Base-by-base conservation (phyloP, 345 rosid species). In the Gossypium mustelinum region DNA sequence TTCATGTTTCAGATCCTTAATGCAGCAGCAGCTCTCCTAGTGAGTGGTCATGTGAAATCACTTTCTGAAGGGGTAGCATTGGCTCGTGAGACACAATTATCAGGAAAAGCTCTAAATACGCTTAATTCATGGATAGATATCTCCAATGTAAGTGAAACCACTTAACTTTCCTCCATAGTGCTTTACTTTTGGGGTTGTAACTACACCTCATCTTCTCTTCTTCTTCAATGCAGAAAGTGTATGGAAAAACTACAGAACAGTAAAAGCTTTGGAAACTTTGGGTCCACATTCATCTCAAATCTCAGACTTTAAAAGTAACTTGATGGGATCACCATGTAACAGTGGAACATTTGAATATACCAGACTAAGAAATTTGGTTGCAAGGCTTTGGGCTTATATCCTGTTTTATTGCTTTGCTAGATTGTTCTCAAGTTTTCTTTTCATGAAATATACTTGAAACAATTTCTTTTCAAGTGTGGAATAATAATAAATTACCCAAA, bases 21-120 rank as follows among this genome's bases (percentile, higher is more conserved):
- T 78, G 94, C 99, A 76, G 99, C 97, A 17, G 97, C 98, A 12
- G 94, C 98, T 61, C 92, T 93, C 12, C 68, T 89, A 67, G 98
- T 96, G 11, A 78, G 91, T 66, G 85, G 89, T 63, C 68, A 12
- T 59, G 96, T 83, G 44, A 70, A 77, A n/a, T 84, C 89, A 11
- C 82, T 93, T 22, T 86, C 83, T 18, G 91, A 90, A 76, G 98
- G 97, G 73, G 90, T 96, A 11, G 69, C 66, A 58, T 45, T 92
- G 83, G 98, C 98, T 7, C 92, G 94, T 2, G 92, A 88, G 80
- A 87, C 83, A 14, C 99, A 90, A 44, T 77, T 75, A 44, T 90
- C 98, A 2, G 99, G 99, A 67, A 88, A 82, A 80, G 93, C 97
- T 82, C 76, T 85, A 17, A 74, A 81, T 79, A 89, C 94, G 6